A percentile compares a stretch with the other conserved stretches of the same genome.
Conservation (phyloP, 495 filamentous ascomycete species). For the Penicillium flavigenum region DNA sequence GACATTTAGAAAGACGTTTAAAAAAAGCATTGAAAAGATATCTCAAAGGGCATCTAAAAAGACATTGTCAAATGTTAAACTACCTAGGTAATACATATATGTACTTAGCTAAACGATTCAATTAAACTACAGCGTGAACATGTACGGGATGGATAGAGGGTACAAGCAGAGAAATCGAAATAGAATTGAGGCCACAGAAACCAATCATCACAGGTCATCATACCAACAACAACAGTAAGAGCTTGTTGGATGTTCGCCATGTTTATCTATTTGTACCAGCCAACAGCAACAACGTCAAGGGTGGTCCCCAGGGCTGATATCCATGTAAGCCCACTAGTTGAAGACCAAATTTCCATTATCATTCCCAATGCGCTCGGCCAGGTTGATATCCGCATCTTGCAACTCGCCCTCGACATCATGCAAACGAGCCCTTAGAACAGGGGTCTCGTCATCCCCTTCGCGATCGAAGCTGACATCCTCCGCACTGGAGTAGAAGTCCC, state of each 20-base stretch:
- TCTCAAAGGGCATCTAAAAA: too few relatives aligned
- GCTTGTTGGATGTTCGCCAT: background rate
- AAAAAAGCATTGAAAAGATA: too few relatives aligned
- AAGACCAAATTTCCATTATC: slow-evolving; percentile 36
- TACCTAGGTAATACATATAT: too few relatives aligned
- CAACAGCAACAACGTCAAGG: too few relatives aligned
- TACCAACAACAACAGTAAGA: background rate
- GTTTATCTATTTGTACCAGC: background rate
- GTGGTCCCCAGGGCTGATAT: too few relatives aligned
- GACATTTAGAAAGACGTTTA: too few relatives aligned
- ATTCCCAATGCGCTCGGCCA: slow-evolving; percentile 45
- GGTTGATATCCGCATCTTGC: slow-evolving; percentile 37
- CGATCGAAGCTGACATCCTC: slow-evolving; percentile 36
- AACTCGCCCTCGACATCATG: slow-evolving; percentile 25
- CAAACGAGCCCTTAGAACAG: slow-evolving; percentile 41
- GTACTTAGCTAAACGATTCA: too few relatives aligned
- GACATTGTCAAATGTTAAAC: too few relatives aligned
- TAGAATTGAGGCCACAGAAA: background rate
- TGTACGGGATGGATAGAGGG: background rate
- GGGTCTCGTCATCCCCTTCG: slow-evolving; percentile 42
- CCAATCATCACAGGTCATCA: background rate
- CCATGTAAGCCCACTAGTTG: slow-evolving; percentile 2
- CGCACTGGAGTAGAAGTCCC: slow-evolving; percentile 40
- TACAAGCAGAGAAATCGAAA: background rate
- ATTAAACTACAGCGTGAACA: background rate